Evolutionary conservation across 495 filamentous ascomycete genomes (phyloP), one percentile per base, ranked within the genome.

Genomic region (Letharia columbiana): DNA sequence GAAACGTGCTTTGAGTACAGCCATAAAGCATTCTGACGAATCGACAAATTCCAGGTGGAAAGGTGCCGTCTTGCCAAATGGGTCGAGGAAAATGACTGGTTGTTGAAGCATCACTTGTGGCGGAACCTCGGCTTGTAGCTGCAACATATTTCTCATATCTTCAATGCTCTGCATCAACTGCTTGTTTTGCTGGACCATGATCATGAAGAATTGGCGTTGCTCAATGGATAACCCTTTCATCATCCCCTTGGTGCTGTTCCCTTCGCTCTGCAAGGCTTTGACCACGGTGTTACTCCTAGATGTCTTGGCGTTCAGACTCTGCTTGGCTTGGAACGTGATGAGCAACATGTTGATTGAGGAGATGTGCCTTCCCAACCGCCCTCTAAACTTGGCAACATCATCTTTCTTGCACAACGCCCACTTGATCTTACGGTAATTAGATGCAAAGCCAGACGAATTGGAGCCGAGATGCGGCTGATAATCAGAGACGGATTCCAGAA

Each of bases 291-390:
- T 44, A 13, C n/a, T 50, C 20, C 23, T 10, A 13, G 35, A 20
- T 23, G 50, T 50, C 39, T 61, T 40, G 42, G 63, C 42, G 28
- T 45, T 54, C 20, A 68, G 20, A 9, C 15, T 54, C 45, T 63
- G 63, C 49, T 63, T 67, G 42, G 72, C 66, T 58, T 69, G 73
- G 10, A 71, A 67, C 1, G 73, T 75, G 17, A 69, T 61, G 20
- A 78, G 64, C 49, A 78, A 65, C 71, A 75, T 77, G 13, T 69
- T 74, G 47, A 78, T 73, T 10, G 73, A 62, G 10, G 67, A 71
- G 35, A 64, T 61, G 67, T 75, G 71, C 31, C 71, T 70, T 37
- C 63, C 68, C 42, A 78, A 52, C 39, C 73, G 70, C 13, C 61
- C 64, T n/a, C 74, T 66, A 60, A 78, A 76, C n/a, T 47, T 69